Conservation (phyloP, 2,329 filamentous ascomycete species). For the Microsporum ferrugineum region DNA sequence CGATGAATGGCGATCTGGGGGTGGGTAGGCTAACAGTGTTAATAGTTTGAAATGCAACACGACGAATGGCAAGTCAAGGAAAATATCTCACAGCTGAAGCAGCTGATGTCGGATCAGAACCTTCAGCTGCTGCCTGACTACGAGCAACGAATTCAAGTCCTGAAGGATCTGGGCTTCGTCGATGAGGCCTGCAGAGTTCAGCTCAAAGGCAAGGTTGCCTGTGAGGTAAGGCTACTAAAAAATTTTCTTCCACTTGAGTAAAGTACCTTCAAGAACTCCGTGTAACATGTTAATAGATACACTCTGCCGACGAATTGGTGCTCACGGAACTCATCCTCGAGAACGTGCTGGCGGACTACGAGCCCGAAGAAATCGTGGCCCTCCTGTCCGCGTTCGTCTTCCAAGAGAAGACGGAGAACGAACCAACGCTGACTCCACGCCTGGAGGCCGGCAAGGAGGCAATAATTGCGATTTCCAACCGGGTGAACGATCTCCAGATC, state of each 20-base stretch:
- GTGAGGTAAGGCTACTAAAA: conserved; percentile 47
- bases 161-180: conserved; percentile 86
- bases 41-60: conserved; percentile 83
- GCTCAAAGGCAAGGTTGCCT: conserved; percentile 95
- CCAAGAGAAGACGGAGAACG: conserved; percentile 82
- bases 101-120: conserved; percentile 90
- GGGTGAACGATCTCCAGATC: conserved; percentile 82
- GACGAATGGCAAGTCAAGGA: conserved; percentile 95
- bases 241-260: no score
- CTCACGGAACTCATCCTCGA: conserved; percentile 93
- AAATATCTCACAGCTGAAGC: conserved; percentile 76
- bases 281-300: conserved; percentile 45
- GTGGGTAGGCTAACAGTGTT: not conserved
- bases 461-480: conserved; percentile 82
- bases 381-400: conserved; percentile 92
- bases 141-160: conserved; percentile 81
- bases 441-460: conserved; percentile 73
- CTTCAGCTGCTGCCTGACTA: conserved; percentile 92
- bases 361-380: conserved; percentile 91
- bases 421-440: conserved; percentile 68
- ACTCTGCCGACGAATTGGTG: conserved; percentile 91
- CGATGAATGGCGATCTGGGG: not conserved
- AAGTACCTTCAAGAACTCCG: not conserved
- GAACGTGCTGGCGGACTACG: conserved; percentile 89
- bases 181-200: conserved; percentile 78